Percentiles rank a stretch among this genome's conserved stretches.
Evolutionary conservation across 257 asterid species (phyloP).

Genomic region (Primulina huaijiensis): DNA sequence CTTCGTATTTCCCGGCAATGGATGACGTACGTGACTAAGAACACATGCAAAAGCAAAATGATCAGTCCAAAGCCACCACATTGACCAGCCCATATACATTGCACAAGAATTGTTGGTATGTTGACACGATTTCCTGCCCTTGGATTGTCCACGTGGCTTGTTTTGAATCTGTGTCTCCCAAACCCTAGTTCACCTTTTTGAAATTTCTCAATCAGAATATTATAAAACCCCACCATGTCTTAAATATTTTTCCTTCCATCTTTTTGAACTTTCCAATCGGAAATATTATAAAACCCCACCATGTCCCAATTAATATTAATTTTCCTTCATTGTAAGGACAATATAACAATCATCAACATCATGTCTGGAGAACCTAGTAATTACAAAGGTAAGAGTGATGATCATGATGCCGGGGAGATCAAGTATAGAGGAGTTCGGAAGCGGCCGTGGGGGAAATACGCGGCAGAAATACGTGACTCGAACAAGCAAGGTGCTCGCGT

Average conservation of each 20-base stretch:
- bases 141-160: slow-evolving; percentile 22
- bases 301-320: too few relatives aligned
- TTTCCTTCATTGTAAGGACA: too few relatives aligned
- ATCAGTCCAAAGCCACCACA: slow-evolving; percentile 35
- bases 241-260: slow-evolving; percentile 5
- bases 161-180: background rate
- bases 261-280: too few relatives aligned
- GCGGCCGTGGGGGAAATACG: slow-evolving; percentile 86
- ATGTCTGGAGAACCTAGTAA: background rate
- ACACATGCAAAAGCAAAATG: too few relatives aligned
- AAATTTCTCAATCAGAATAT: slow-evolving; percentile 10
- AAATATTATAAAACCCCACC: too few relatives aligned
- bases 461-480: slow-evolving; percentile 82
- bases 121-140: slow-evolving; percentile 1
- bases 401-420: slow-evolving; percentile 32
- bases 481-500: slow-evolving; percentile 58
- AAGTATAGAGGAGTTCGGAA: slow-evolving; percentile 70
- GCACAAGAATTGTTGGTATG: slow-evolving; percentile 20
- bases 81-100: slow-evolving; percentile 33
- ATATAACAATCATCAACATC: too few relatives aligned
- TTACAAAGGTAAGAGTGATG: slow-evolving; percentile 6
- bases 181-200: background rate
- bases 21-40: too few relatives aligned
- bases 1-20: too few relatives aligned
- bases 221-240: slow-evolving; percentile 20